Evolutionary conservation across 192 early-diverging fungal species (phyloP), one percentile per base, ranked within the genome.

Genomic region (Backusella westeae): DNA sequence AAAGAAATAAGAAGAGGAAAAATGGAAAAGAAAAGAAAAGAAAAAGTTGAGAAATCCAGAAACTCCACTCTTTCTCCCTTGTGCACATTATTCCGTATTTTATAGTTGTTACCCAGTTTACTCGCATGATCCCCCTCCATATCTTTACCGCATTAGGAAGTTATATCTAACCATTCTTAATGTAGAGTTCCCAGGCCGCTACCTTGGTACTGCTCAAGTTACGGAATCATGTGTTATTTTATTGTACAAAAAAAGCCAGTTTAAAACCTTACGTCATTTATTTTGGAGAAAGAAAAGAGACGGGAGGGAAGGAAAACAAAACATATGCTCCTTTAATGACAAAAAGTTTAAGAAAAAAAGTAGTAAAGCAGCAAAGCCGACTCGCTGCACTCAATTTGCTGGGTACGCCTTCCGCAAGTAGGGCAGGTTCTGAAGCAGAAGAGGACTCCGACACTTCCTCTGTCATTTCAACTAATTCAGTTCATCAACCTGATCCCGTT

Each of bases 311-410:
- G 4, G 10, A 63, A 63, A 63, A 59, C 21, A 63, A 63, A 63
- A 29, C 26, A 26, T 26, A 29, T 63, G 9, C 56, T 63, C 23
- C 56, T 63, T 63, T 63, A 29, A 63, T 63, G 56, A 26, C 56
- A 63, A 63, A 63, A 63, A 63, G 23, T 63, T 63, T 63, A 63
- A 63, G 56, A 63, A 63, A 63, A 63, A 63, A 63, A 14, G 56
- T 63, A 14, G 56, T 63, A 63, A 63, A 63, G 10, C 56, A 63
- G 12, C 56, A 63, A 29, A 63, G 56, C 21, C 56, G 56, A 63
- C 56, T 63, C 9, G 56, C 56, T 10, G 56, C 56, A 5, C 56
- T 63, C 12, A 63, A 63, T 63, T 63, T 63, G 10, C 12, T 63
- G 4, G 56, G 56, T 14, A 63, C 56, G 12, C 56, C 56, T 63